Evolutionary conservation across 768 basidiomycete species (phyloP).

Genomic region (Boletellus emodensis): DNA sequence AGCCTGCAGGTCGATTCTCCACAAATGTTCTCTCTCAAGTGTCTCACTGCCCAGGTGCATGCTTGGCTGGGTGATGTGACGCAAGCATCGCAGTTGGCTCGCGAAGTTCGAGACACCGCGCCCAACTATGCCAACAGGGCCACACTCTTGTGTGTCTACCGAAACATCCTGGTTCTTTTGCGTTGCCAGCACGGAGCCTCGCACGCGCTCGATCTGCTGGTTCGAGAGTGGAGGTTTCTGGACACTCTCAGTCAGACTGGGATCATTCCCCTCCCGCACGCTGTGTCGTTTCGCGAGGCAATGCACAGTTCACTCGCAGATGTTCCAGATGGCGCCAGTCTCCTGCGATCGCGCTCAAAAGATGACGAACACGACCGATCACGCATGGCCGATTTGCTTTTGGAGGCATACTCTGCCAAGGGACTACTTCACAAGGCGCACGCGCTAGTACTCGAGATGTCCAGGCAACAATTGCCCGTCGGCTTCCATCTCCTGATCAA

Average conservation of each 20-base stretch:
- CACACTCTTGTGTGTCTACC: conserved; percentile 31
- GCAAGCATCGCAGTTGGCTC: conserved; percentile 30
- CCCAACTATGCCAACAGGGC: conserved; percentile 20
- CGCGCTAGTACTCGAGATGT: conserved; percentile 40
- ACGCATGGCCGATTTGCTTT: conserved; percentile 38
- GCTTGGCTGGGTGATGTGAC: conserved; percentile 38
- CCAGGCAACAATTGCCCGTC: conserved; percentile 32
- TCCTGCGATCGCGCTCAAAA: conserved; percentile 20
- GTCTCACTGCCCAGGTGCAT: conserved; percentile 29
- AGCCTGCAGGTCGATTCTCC: conserved; percentile 18
- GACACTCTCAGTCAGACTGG: conserved; percentile 16
- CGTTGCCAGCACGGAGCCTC: conserved; percentile 30
- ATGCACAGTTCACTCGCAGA: conserved; percentile 27
- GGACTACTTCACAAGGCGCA: conserved; percentile 35
- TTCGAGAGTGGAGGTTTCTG: conserved; percentile 37
- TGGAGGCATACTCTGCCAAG: conserved; percentile 36
- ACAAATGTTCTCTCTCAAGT: conserved; percentile 20
- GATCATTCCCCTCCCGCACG: conserved; percentile 5
- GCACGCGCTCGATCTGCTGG: conserved; percentile 38
- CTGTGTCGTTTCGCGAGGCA: conserved; percentile 27
- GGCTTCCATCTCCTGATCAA: conserved; percentile 27
- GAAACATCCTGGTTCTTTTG: conserved; percentile 36
- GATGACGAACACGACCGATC: conserved; percentile 28
- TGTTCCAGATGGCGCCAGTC: conserved; percentile 31
- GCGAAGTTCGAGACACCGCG: conserved; percentile 19